Evolutionary conservation across 495 filamentous ascomycete genomes (phyloP).

Genomic region (Talaromyces thailandensis): DNA sequence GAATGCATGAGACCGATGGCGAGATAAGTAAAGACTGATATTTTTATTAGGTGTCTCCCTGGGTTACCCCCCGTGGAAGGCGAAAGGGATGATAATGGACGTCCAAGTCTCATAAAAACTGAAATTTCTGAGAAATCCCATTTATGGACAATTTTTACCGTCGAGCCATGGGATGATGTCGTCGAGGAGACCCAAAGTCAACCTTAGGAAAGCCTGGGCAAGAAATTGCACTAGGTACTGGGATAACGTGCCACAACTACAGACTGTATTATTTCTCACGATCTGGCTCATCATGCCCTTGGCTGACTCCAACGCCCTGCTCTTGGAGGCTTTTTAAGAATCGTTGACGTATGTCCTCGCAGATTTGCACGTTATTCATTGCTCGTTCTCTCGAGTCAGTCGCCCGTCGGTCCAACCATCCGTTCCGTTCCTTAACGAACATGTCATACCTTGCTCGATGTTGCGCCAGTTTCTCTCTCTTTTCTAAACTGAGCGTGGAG

Average conservation of each 20-base stretch:
- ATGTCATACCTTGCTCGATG: slow-evolving; percentile 4
- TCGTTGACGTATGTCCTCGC: neutral
- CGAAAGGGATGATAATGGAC: too few species aligned
- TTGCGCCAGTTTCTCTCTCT: neutral
- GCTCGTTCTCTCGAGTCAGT: slow-evolving; percentile 8
- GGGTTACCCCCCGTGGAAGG: too few species aligned
- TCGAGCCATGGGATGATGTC: neutral
- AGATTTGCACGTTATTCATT: slow-evolving; percentile 6
- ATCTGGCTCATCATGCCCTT: neutral
- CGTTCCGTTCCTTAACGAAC: slow-evolving; percentile 12
- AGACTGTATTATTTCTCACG: neutral
- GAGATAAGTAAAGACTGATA: too few species aligned
- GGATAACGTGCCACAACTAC: neutral
- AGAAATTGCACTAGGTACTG: neutral
- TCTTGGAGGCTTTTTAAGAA: neutral
- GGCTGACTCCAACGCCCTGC: neutral
- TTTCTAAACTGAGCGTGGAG: neutral
- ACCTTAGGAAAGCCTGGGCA: neutral
- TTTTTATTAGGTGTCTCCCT: too few species aligned
- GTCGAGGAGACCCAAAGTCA: neutral
- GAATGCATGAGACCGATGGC: too few species aligned
- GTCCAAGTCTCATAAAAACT: too few species aligned
- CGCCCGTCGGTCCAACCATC: slow-evolving; percentile 11
- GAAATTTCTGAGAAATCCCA: too few species aligned
- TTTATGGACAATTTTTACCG: neutral